Conservation (phyloP, 2,329 filamentous ascomycete species). For the Calonectria montana region DNA sequence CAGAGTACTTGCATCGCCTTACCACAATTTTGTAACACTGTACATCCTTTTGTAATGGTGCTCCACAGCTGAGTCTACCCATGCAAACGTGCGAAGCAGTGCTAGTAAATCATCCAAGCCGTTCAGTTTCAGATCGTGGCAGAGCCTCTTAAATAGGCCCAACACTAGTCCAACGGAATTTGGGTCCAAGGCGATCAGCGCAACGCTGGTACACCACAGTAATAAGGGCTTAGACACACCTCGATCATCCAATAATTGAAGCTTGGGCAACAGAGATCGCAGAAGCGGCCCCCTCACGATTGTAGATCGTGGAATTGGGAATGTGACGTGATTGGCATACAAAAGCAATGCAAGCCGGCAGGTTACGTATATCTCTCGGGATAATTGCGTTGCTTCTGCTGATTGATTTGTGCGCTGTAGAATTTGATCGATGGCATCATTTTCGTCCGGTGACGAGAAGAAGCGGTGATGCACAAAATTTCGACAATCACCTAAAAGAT, state of each 20-base stretch:
- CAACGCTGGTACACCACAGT: constrained; percentile 10
- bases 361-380: constrained; percentile 9
- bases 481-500: constrained; percentile 15
- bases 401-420: not conserved
- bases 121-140: not conserved
- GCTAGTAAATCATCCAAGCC: constrained; percentile 12
- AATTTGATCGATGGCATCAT: constrained; percentile 7
- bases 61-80: constrained; percentile 12
- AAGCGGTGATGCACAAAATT: constrained; percentile 19
- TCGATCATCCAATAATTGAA: constrained; percentile 3
- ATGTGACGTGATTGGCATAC: constrained; percentile 19
- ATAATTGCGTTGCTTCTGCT: not conserved
- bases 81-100: constrained; percentile 20
- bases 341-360: constrained; percentile 16
- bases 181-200: not conserved
- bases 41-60: not conserved
- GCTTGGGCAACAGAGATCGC: not conserved
- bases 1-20: not conserved
- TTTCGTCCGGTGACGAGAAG: constrained; percentile 14
- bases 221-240: not conserved
- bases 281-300: constrained; percentile 12
- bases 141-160: not conserved
- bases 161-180: not conserved
- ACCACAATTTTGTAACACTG: not conserved
- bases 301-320: constrained; percentile 21